Base-by-base conservation (phyloP, 2,329 filamentous ascomycete genomes). In the Tolypocladium tundrense region DNA sequence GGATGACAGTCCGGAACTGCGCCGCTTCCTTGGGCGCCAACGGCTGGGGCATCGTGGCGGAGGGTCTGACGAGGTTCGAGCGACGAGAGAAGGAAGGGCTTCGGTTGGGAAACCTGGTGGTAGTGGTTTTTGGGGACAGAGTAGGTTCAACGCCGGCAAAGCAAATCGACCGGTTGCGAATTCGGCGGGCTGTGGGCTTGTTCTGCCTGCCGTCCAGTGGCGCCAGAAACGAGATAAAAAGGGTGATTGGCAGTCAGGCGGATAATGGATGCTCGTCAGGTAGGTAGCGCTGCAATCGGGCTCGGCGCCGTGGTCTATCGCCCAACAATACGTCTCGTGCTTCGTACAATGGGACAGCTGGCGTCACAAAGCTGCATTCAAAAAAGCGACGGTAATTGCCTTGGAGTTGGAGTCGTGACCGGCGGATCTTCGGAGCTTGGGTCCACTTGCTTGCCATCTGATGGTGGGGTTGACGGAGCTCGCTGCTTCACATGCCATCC, bases 1-100 rank as follows among this genome's bases (percentile, higher is more conserved):
- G 92, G 69, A 99, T 91, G 64, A 99, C 87, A 72, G 92, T 90
- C 63, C 91, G 88, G 76, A 99, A 99, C 77, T 97, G 87, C 72
- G 92, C 87, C 67, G 86, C 86, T 82, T 99, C 94, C 78, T 97
- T 97, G 69, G 91, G 86, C 69, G 81, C 85, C 61, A 92, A 79
- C 69, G 81, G 82, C 75, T 91, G 87, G 65, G 87, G 85, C 87
- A 90, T 89, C 64, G 70, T 73, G 61, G 52, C 56, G 53, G 31
- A 45, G 52, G 35, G 43, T 27, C 21, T 27, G 37, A 13, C 53
- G 39, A 35, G 19, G 19, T 52, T 21, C 10, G 31, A 37, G 31
- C 48, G 19, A 37, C 11, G 48, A 35, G 48, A 21, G 4, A 19
- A 21, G 19, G 48, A 9, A 9, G 50, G 39, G n/a, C 31, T 45